Evolutionary conservation across 805 yeast genomes (phyloP), one percentile per base, ranked within the genome.

Genomic region (Teunomyces lycoperdinae): DNA sequence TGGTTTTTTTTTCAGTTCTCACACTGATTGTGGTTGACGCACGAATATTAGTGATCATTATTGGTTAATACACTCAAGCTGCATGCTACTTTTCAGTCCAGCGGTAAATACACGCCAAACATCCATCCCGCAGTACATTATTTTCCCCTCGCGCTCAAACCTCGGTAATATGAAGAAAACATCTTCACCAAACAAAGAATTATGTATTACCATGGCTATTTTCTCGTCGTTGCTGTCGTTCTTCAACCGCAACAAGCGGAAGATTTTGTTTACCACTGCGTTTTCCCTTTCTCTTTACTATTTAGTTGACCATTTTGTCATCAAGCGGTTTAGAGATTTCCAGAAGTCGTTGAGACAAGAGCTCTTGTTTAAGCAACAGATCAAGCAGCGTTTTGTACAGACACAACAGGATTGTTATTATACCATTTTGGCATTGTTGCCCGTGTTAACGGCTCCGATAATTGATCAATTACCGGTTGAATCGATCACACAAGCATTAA

Each of bases 321-420:
- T 73, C 50, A 64, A 64, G 53, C 66, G 66, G 48, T 61, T 73
- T 47, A 62, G 71, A 45, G 61, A 68, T 55, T 70, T 71, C 56
- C 76, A 72, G 51, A 65, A 68, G 46, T 57, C 71, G 3, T 59
- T 73, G 52, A 62, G 56, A 45, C 74, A 73, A 52, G 78, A 73
- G 49, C 61, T 70, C 44, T 63, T 67, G 43, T 70, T 71, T 46
- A 71, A 72, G 57, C 74, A 71, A 51, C 78, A 73, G 50, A 85
- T 91, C 50, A 84, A 84, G 56, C 77, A 94, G 56, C 72, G 97
- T 49, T 92, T 90, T 58, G 83, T 86, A 44, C 97, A 90, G 70
- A 92, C 97, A 9, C 97, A 91, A 60, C 84, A 84, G 56, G 98
- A 92, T 66, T 88, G 96, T 42, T 76, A 86, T 45, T 83, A 82